Evolutionary conservation across 306 rosid species (phyloP).

Genomic region (Geum urbanum): DNA sequence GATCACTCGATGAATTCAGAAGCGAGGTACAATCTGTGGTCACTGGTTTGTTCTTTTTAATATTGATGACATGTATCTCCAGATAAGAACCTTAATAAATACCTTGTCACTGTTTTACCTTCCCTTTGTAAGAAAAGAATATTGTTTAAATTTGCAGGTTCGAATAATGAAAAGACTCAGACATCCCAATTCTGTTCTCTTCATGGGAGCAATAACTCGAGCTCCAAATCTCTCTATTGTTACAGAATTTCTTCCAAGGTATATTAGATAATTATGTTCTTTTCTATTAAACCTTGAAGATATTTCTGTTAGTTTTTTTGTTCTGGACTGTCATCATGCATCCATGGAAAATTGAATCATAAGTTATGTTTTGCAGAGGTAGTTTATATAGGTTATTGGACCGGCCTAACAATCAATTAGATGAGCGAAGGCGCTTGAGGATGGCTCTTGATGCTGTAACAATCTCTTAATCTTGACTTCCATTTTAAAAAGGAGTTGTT

Average conservation of each 20-base stretch:
- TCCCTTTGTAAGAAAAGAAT: not conserved
- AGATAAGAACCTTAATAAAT: not conserved
- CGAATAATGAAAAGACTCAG: slow-evolving; percentile 84
- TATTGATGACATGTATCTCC: not conserved
- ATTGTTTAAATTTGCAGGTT: slow-evolving; percentile 51
- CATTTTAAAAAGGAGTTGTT: slow-evolving; percentile 20
- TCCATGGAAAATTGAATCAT: slow-evolving; percentile 35
- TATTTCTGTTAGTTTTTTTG: not conserved
- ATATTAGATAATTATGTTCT: not conserved
- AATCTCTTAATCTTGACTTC: slow-evolving; percentile 24
- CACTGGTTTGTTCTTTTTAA: not conserved
- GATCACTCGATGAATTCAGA: slow-evolving; percentile 88
- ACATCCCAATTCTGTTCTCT: slow-evolving; percentile 97
- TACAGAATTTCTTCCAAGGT: slow-evolving; percentile 97
- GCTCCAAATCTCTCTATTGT: slow-evolving; percentile 87
- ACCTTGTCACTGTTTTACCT: not conserved
- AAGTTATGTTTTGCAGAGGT: slow-evolving; percentile 63
- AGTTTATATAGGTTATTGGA: slow-evolving; percentile 89
- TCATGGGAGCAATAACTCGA: slow-evolving; percentile 94
- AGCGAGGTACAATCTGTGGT: slow-evolving; percentile 60
- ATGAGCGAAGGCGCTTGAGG: slow-evolving; percentile 74
- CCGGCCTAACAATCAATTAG: slow-evolving; percentile 88
- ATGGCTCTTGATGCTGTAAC: slow-evolving; percentile 96
- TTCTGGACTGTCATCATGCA: slow-evolving; percentile 11
- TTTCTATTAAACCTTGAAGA: not conserved